Conservation (phyloP, 139 green algal species). For the Trebouxia sp. region DNA sequence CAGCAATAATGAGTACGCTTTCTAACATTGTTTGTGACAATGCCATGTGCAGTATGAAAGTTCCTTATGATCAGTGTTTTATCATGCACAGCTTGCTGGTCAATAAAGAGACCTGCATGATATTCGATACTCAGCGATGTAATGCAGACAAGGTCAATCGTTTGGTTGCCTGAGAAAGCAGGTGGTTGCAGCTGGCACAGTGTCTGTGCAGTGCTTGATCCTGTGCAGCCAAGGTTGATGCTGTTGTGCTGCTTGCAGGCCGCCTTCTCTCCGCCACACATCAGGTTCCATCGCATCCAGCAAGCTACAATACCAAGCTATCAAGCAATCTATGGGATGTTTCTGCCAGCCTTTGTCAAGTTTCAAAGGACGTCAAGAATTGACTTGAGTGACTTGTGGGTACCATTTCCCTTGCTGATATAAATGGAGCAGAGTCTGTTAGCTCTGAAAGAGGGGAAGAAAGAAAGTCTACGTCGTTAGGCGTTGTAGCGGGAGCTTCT, state of each 20-base stretch:
- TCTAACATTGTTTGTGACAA: too few species aligned
- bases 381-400: not conserved
- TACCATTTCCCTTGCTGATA: not conserved
- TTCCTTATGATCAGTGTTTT: too few species aligned
- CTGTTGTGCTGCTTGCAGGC: not conserved
- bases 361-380: not conserved
- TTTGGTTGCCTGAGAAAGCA: too few species aligned
- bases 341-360: not conserved
- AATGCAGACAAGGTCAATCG: too few species aligned
- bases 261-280: not conserved
- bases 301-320: not conserved
- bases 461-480: too few species aligned
- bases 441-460: too few species aligned
- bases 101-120: too few species aligned
- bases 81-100: not conserved
- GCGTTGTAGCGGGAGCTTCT: too few species aligned
- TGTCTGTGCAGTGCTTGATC: not conserved
- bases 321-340: constrained; percentile 3
- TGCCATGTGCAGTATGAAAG: too few species aligned
- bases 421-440: too few species aligned
- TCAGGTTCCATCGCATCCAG: not conserved
- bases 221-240: not conserved
- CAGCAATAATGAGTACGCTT: not conserved
- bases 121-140: too few species aligned
- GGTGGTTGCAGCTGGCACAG: not conserved